Base-by-base conservation (phyloP, 2,329 filamentous ascomycete species). In the Colletotrichum sojae region DNA sequence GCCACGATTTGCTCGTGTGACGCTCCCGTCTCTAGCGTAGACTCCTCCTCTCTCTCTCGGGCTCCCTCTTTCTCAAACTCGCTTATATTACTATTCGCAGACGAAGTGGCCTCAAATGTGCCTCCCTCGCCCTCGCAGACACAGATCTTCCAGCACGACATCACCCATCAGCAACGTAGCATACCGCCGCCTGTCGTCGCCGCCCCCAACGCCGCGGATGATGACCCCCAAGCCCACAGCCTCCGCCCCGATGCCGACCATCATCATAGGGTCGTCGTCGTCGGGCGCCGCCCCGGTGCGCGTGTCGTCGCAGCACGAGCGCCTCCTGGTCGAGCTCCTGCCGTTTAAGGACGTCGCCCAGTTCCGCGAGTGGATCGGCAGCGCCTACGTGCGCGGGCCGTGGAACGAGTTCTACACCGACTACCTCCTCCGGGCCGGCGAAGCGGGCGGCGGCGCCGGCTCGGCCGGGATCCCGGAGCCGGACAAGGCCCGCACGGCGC, bases 241-340 rank as follows among this genome's bases (percentile, higher is more conserved):
- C 12, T 13, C 63, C 31, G 22, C 63, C 18, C 36, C 25, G 10
- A 31, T 39, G 49, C 60, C 43, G 45, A 15, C 36, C 18, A 31
- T 27, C 56, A 22, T 6, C 13, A 31, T 48, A 40, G 40, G 18
- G 39, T 18, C 52, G 16, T 31, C 45, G 18, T 39, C 27, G 18
- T 40, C 60, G 16, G 22, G 39, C 5, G 18, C 56, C 54, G 25
- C 13, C 39, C 22, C 67, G 3, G n/a, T 56, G 40, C 53, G 43
- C 46, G 55, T 80, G 52, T 71, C 75, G 20, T 64, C 72, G 4
- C 80, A 82, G 71, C 78, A 81, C 71, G 77, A 80, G 72, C 78
- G 80, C 39, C 79, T 82, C 40, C 75, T 82, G 58, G 73, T 82
- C 70, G 79, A 82, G 70, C 77, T 81, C 46, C 75, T 83, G 12